Percentiles rank a stretch among this genome's conserved stretches.
phyloP scores from a whole-genome alignment of 352 stramenopile species.

The Phytophthora ramorum region DNA sequence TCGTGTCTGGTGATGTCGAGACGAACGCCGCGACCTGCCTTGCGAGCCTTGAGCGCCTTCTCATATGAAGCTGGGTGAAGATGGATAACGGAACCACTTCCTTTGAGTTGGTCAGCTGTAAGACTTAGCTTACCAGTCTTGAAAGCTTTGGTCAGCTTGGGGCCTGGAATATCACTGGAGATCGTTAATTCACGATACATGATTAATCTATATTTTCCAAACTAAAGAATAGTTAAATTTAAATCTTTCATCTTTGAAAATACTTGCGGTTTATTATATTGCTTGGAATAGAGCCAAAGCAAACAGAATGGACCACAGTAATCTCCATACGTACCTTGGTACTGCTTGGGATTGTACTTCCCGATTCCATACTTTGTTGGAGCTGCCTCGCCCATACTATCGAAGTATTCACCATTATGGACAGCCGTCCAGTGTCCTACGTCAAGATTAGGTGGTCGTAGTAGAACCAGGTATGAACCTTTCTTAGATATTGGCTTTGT shows the following conservation, averaged over 20 bases:
- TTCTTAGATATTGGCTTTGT: too few relatives aligned
- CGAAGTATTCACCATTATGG: too few relatives aligned
- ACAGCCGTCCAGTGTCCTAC: too few relatives aligned
- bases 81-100: conserved; percentile 7
- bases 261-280: background rate
- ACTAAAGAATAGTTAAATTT: conserved; percentile 21
- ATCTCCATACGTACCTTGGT: conserved; percentile 14
- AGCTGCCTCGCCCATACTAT: too few relatives aligned
- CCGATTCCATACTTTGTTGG: too few relatives aligned
- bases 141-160: conserved; percentile 8
- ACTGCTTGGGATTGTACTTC: conserved; percentile 23
- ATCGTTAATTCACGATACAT: conserved; percentile 18
- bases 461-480: too few relatives aligned
- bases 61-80: conserved; percentile 17
- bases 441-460: too few relatives aligned
- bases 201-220: conserved; percentile 19
- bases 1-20: conserved; percentile 5
- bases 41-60: conserved; percentile 8
- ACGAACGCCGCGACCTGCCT: background rate
- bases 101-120: conserved; percentile 6
- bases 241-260: conserved; percentile 23
- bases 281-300: conserved; percentile 21
- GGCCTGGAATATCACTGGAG: conserved; percentile 1
- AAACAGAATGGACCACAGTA: conserved; percentile 12
- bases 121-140: conserved; percentile 9